A percentile compares a stretch with the other conserved stretches of the same genome.
Evolutionary conservation across 2,329 filamentous ascomycete species (phyloP).

Genomic region (Colletotrichum sp.): DNA sequence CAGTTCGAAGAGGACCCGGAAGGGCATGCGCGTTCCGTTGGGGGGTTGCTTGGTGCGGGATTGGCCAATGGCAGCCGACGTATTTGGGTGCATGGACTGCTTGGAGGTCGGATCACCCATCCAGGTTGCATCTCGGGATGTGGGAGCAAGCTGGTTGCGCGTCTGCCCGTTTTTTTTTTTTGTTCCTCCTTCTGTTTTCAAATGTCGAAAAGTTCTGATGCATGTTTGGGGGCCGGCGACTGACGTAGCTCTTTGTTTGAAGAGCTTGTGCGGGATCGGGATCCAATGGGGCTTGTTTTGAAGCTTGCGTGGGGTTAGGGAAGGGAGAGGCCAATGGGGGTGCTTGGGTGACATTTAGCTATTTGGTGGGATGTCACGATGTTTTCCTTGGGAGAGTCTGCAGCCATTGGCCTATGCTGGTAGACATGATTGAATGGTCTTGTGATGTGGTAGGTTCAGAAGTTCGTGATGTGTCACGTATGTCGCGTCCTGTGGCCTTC

Average conservation of each 20-base stretch:
- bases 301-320: background rate
- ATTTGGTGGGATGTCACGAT: background rate
- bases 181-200: background rate
- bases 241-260: background rate
- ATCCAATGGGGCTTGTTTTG: background rate
- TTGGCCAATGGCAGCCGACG: background rate
- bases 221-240: background rate
- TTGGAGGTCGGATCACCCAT: background rate
- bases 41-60: background rate
- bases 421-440: accelerated
- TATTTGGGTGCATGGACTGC: background rate
- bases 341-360: background rate
- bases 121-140: background rate
- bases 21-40: background rate
- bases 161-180: background rate
- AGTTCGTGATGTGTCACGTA: background rate
- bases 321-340: background rate
- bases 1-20: background rate
- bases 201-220: background rate
- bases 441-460: background rate
- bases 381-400: background rate
- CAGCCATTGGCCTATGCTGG: background rate
- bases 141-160: background rate
- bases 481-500: too few species aligned
- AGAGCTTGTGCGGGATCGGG: background rate